phyloP scores from a whole-genome alignment of 306 rosid species.

The Corylus americana region DNA sequence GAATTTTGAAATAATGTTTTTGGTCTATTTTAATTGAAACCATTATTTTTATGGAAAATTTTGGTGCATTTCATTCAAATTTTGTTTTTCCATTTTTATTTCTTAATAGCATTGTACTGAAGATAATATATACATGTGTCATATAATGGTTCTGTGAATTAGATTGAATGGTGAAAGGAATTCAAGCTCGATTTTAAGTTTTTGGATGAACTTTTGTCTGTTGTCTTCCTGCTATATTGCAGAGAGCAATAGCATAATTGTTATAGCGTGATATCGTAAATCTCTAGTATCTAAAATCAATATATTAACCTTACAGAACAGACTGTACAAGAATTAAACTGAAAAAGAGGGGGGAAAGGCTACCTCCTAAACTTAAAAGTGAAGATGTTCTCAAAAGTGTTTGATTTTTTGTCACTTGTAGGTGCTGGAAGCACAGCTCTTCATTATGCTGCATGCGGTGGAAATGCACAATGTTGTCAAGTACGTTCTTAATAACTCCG shows the following conservation, averaged over 20 bases:
- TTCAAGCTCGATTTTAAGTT: conserved; percentile 3
- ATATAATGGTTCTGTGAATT: conserved; percentile 6
- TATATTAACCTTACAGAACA: not conserved
- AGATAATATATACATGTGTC: not conserved
- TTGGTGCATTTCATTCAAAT: not conserved
- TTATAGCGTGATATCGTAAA: not conserved
- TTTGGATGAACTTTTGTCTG: not conserved
- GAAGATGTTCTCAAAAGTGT: conserved; percentile 8
- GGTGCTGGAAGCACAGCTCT: conserved; percentile 97
- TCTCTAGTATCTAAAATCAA: not conserved
- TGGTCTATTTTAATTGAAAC: not conserved
- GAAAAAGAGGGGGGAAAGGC: not conserved
- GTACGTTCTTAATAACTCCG: conserved; percentile 41
- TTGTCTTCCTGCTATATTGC: not conserved
- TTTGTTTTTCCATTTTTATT: not conserved
- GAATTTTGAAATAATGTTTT: not conserved
- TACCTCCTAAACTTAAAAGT: not conserved
- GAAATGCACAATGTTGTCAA: conserved; percentile 94
- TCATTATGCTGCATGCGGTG: conserved; percentile 97
- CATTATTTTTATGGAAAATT: not conserved
- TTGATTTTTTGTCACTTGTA: conserved; percentile 34
- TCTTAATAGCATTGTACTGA: not conserved
- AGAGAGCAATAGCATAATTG: not conserved
- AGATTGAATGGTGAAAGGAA: conserved; percentile 8
- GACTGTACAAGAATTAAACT: not conserved